Evolutionary conservation across 1,284 basidiomycete species (phyloP).

Genomic region (Cutaneotrichosporon curvatum): DNA sequence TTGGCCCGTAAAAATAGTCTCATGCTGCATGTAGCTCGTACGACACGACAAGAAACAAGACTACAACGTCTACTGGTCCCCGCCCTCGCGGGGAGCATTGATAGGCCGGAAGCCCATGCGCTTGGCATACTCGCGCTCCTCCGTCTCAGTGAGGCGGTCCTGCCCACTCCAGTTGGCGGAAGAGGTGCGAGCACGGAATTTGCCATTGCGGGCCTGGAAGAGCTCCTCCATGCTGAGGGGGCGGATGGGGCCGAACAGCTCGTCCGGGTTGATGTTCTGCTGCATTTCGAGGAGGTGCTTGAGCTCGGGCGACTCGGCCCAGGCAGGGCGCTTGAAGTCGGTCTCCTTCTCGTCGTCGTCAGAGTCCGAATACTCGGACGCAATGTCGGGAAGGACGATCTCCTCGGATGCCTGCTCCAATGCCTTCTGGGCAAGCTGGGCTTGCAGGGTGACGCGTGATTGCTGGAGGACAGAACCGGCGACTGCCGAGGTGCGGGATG

Average conservation of each 20-base stretch:
- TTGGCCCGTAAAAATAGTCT: background rate
- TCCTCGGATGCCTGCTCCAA: conserved; percentile 55
- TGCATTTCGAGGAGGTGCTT: conserved; percentile 68
- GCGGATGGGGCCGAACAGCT: conserved; percentile 78
- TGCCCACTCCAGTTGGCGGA: conserved; percentile 88
- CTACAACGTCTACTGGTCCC: background rate
- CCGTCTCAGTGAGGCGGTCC: conserved; percentile 71
- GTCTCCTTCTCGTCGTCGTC: conserved; percentile 72
- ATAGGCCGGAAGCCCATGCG: conserved; percentile 71
- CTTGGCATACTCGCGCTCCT: conserved; percentile 75
- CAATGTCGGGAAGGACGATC: conserved; percentile 78
- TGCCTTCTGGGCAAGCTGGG: conserved; percentile 49
- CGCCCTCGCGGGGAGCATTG: conserved; percentile 11
- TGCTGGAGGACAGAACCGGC: conserved; percentile 26
- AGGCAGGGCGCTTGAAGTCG: conserved; percentile 56
- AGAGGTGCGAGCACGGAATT: conserved; percentile 77
- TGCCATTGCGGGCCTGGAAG: conserved; percentile 54
- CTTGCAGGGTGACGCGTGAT: conserved; percentile 39
- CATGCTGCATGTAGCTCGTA: too few species aligned
- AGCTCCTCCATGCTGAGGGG: conserved; percentile 69
- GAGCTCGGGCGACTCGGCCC: conserved; percentile 86
- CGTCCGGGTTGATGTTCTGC: conserved; percentile 79
- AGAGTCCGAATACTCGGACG: conserved; percentile 87
- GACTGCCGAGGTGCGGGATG: background rate
- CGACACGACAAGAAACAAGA: background rate